These are phyloP conservation scores for Fraxinus latifolia DNA, from an alignment of 305 asterid genomes.

Conservation along the genomic window DNA sequence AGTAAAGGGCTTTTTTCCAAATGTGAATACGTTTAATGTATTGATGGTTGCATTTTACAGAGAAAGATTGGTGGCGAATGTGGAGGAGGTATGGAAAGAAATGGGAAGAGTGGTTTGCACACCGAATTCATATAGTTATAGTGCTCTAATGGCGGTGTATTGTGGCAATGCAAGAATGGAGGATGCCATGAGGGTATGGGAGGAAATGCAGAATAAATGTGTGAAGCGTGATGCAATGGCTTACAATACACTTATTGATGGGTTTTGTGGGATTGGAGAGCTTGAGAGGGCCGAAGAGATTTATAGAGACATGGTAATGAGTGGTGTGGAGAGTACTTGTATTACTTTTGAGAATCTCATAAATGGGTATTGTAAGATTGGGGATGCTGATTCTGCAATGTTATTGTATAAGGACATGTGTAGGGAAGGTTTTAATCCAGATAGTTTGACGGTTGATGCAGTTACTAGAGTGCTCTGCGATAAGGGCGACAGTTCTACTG, in stretches of 20 bases:
- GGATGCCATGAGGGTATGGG: constrained; percentile 52
- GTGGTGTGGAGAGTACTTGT: constrained; percentile 52
- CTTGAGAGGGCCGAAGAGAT: constrained; percentile 64
- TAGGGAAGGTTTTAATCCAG: constrained; percentile 48
- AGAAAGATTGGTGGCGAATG: constrained; percentile 61
- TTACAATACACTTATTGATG: constrained; percentile 63
- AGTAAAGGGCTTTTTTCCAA: constrained; percentile 28
- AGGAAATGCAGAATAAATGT: constrained; percentile 49
- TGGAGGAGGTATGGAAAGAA: constrained; percentile 72
- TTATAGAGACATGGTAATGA: constrained; percentile 60
- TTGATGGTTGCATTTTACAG: constrained; percentile 71
- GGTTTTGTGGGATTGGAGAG: constrained; percentile 59
- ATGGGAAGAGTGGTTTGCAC: constrained; percentile 37
- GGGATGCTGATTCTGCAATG: constrained; percentile 45
- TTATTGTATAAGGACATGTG: constrained; percentile 59
- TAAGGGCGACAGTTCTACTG: constrained; percentile 36
- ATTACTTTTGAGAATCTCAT: constrained; percentile 67
- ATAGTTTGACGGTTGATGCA: constrained; percentile 46
- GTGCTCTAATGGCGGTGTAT: constrained; percentile 56
- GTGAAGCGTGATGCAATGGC: constrained; percentile 47
- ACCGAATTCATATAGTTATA: constrained; percentile 61
- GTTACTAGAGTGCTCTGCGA: constrained; percentile 48
- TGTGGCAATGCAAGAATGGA: constrained; percentile 49
- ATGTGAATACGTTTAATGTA: constrained; percentile 49
- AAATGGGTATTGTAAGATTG: constrained; percentile 54